Conservation (phyloP, 2,329 filamentous ascomycete genomes). For the Phialophora tarda region DNA sequence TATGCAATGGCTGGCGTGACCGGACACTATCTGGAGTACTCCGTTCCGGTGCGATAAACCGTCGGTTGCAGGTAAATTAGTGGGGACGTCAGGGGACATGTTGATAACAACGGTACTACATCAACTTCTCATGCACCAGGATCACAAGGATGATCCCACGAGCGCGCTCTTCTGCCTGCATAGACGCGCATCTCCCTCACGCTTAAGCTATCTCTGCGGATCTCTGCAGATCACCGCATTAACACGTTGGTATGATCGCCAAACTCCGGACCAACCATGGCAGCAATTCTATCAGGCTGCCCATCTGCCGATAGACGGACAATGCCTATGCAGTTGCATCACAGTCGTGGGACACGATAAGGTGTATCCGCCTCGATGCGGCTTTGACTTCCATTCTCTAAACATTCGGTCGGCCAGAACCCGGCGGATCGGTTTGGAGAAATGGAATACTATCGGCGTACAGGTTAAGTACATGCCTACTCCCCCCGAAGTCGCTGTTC, state of each 20-base stretch:
- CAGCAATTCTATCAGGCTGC: background rate
- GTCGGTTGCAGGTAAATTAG: background rate
- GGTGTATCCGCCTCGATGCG: slow-evolving; percentile 9
- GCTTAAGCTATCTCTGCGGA: slow-evolving; percentile 5
- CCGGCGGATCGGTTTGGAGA: background rate
- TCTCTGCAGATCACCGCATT: background rate
- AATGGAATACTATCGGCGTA: background rate
- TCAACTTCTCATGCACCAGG: background rate
- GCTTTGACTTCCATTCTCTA: slow-evolving; percentile 11
- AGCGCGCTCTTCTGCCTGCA: background rate
- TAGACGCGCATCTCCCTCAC: slow-evolving; percentile 5
- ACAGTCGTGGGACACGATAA: slow-evolving; percentile 11
- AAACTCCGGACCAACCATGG: slow-evolving; percentile 8
- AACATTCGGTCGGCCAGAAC: background rate
- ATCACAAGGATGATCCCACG: background rate
- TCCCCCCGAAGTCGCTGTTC: background rate
- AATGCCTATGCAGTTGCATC: background rate
- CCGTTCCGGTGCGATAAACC: background rate
- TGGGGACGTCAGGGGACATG: background rate
- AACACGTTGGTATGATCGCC: background rate
- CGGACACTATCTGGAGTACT: background rate
- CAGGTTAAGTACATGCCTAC: slow-evolving; percentile 8
- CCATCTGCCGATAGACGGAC: background rate
- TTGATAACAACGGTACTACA: slow-evolving; percentile 5
- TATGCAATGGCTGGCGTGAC: background rate